phyloP scores from a whole-genome alignment of 2,329 filamentous ascomycete genomes.

The Amauroascus niger region DNA sequence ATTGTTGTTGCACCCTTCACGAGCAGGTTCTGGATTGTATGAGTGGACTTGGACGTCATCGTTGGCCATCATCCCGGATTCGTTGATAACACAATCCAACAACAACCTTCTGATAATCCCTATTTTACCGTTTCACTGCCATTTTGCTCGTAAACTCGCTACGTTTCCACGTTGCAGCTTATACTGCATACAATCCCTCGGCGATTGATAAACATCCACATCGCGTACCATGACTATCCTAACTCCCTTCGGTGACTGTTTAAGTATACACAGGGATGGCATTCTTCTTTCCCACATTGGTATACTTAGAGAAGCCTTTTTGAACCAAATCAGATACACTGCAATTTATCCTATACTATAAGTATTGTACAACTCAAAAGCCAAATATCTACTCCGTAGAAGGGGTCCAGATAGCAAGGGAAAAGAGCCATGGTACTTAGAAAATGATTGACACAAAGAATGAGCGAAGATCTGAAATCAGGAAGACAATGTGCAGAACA shows the following conservation, averaged over 20 bases:
- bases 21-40: slow-evolving; percentile 1
- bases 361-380: neutral
- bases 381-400: too few species aligned
- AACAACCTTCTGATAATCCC: too few species aligned
- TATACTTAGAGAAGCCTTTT: too few species aligned
- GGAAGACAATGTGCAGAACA: neutral
- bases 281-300: too few species aligned
- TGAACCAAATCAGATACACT: neutral
- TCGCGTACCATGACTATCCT: too few species aligned
- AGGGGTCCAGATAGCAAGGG: too few species aligned
- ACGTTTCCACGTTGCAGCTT: neutral
- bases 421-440: neutral
- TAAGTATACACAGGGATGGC: too few species aligned
- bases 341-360: neutral
- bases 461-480: neutral
- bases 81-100: neutral
- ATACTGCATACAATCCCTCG: too few species aligned
- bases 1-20: neutral
- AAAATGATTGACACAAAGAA: neutral
- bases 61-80: neutral
- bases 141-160: neutral
- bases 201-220: too few species aligned
- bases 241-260: too few species aligned
- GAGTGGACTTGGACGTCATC: slow-evolving; percentile 1
- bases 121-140: neutral